Percentiles rank a stretch among this genome's conserved stretches.
These are phyloP conservation scores for Aureobasidium uvarum DNA, from an alignment of 2,329 filamentous ascomycete species.

Conservation along the genomic window DNA sequence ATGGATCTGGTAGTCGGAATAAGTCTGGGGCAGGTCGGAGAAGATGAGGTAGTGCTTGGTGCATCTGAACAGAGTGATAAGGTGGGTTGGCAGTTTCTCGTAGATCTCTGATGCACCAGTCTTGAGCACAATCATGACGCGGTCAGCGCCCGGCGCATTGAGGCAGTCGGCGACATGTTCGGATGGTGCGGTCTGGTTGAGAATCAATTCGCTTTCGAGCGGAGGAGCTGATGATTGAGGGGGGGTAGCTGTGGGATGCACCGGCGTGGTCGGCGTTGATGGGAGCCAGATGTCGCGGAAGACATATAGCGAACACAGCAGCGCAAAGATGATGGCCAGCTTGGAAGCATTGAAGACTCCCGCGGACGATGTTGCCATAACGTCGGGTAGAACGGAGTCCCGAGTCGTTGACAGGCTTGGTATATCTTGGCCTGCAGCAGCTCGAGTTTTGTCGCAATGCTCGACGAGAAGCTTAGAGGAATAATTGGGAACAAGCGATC, in stretches of 20 bases:
- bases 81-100: conserved; percentile 57
- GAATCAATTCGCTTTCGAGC: neutral
- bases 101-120: conserved; percentile 59
- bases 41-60: conserved; percentile 46
- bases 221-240: neutral
- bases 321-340: conserved; percentile 32
- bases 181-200: neutral
- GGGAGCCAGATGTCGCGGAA: conserved; percentile 35
- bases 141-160: conserved; percentile 40
- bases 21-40: conserved; percentile 51
- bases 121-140: conserved; percentile 58
- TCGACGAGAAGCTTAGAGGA: conserved; percentile 3
- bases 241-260: neutral
- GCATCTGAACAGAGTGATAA: conserved; percentile 56
- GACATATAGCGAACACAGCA: conserved; percentile 33
- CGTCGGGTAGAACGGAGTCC: neutral
- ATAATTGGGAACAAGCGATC: conserved; percentile 15
- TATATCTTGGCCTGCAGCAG: conserved; percentile 18
- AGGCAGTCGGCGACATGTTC: conserved; percentile 27
- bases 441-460: neutral
- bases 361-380: conserved; percentile 14
- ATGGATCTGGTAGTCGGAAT: conserved; percentile 44
- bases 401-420: conserved; percentile 20
- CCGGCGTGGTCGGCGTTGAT: conserved; percentile 5
- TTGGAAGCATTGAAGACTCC: conserved; percentile 24